A percentile compares a stretch with the other conserved stretches of the same genome.
phyloP scores from a whole-genome alignment of 2,329 filamentous ascomycete genomes.

The Aspergillus neoniger region DNA sequence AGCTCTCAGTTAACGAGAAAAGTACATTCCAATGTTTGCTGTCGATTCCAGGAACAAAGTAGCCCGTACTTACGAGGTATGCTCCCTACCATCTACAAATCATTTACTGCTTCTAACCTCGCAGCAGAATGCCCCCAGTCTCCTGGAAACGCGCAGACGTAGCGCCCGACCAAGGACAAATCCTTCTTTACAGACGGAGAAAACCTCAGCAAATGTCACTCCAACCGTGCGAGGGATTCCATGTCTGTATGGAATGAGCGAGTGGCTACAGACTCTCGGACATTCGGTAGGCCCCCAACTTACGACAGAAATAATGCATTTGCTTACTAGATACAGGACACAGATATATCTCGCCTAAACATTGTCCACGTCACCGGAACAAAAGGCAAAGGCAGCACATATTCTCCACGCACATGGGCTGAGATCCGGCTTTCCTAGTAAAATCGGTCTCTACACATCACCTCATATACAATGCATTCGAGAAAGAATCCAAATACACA shows the following conservation, averaged over 20 bases:
- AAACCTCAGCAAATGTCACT: too few relatives aligned
- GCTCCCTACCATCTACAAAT: rapidly evolving
- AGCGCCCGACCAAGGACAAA: too few relatives aligned
- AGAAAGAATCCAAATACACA: constrained; percentile 44
- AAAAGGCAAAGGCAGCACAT: constrained; percentile 76
- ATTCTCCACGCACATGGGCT: constrained; percentile 54
- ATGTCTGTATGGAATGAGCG: constrained; percentile 34
- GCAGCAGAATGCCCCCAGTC: too few relatives aligned
- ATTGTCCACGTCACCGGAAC: constrained; percentile 72
- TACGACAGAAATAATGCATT: neutral
- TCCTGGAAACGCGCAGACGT: too few relatives aligned
- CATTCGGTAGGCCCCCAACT: constrained; percentile 27
- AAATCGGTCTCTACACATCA: constrained; percentile 30
- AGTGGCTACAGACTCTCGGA: constrained; percentile 34
- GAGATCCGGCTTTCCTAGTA: constrained; percentile 29
- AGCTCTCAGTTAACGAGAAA: too few relatives aligned
- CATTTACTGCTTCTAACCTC: too few relatives aligned
- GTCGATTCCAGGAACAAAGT: too few relatives aligned
- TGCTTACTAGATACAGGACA: constrained; percentile 21
- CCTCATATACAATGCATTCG: constrained; percentile 33
- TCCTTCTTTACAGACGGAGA: too few relatives aligned
- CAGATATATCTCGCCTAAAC: constrained; percentile 62
- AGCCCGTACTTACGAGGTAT: too few relatives aligned
- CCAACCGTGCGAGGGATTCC: constrained; percentile 22
- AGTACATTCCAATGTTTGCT: too few relatives aligned